phyloP scores from a whole-genome alignment of 2,329 filamentous ascomycete genomes.

The Penicillium rolfsii region DNA sequence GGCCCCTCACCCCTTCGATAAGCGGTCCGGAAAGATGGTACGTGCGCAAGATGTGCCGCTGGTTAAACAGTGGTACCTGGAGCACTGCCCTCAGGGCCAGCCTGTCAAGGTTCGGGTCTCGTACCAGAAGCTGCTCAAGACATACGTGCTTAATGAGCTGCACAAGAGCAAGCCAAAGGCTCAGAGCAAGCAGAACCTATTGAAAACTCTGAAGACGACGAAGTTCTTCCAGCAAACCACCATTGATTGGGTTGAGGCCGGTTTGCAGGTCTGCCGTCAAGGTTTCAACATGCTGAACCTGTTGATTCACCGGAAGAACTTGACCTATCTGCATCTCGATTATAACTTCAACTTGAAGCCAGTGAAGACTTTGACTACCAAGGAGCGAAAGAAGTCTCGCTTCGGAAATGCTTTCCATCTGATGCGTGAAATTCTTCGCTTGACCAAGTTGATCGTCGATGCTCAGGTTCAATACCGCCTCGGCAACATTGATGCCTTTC shows the following conservation, averaged over 20 bases:
- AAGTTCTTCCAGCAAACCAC: slow-evolving; percentile 99
- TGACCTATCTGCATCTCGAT: slow-evolving; percentile 96
- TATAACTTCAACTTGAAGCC: slow-evolving; percentile 99
- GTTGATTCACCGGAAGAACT: slow-evolving; percentile 95
- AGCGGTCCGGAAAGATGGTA: slow-evolving; percentile 92
- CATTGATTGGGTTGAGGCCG: slow-evolving; percentile 98
- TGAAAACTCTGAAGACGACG: slow-evolving; percentile 87
- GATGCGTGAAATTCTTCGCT: slow-evolving; percentile 93
- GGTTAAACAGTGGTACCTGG: slow-evolving; percentile 97
- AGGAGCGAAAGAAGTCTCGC: slow-evolving; percentile 98
- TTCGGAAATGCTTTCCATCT: slow-evolving; percentile 99
- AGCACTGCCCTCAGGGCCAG: slow-evolving; percentile 87
- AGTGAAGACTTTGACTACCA: slow-evolving; percentile 96
- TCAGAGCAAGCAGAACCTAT: slow-evolving; percentile 88
- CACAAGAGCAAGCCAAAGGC: slow-evolving; percentile 96
- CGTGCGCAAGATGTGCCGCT: slow-evolving; percentile 94
- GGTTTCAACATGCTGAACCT: slow-evolving; percentile 99
- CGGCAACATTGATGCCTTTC: slow-evolving; percentile 98
- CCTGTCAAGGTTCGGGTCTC: slow-evolving; percentile 97
- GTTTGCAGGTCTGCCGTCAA: slow-evolving; percentile 95
- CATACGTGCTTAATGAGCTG: slow-evolving; percentile 91
- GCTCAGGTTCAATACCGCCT: slow-evolving; percentile 97
- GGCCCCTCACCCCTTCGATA: slow-evolving; percentile 95
- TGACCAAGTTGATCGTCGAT: slow-evolving; percentile 98
- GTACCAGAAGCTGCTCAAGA: slow-evolving; percentile 97